A percentile compares a stretch with the other conserved stretches of the same genome.
phyloP scores from a whole-genome alignment of 2,329 filamentous ascomycete species.

The Nothophaeocryptopus gaeumannii region DNA sequence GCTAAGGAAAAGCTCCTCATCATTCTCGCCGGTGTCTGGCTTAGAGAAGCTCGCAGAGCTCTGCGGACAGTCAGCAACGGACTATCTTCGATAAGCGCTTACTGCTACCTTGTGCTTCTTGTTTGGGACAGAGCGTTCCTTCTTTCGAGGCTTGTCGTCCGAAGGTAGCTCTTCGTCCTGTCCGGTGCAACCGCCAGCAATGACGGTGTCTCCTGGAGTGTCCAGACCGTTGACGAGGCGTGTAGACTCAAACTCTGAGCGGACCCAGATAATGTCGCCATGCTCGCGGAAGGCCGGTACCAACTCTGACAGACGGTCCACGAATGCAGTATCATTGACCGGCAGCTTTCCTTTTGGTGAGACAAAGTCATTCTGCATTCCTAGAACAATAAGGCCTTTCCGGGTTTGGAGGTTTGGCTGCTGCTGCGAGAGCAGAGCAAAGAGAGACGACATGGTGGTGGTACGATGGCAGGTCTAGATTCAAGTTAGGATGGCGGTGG shows the following conservation, averaged over 20 bases:
- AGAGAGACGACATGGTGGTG: conserved; percentile 40
- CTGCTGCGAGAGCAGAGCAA: conserved; percentile 45
- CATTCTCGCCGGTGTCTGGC: conserved; percentile 30
- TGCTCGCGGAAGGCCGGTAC: conserved; percentile 69
- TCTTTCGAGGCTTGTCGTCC: neutral
- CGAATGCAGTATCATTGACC: conserved; percentile 61
- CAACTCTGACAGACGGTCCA: conserved; percentile 65
- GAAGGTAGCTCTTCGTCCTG: conserved; percentile 3
- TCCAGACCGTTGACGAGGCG: conserved; percentile 21
- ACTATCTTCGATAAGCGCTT: neutral
- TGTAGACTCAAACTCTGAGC: conserved; percentile 61
- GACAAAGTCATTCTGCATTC: conserved; percentile 89
- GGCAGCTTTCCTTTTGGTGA: conserved; percentile 64
- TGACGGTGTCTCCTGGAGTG: conserved; percentile 26
- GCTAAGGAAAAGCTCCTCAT: conserved; percentile 48
- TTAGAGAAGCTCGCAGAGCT: conserved; percentile 9
- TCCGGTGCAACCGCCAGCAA: conserved; percentile 21
- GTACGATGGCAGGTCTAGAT: no score
- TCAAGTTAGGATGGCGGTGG: neutral
- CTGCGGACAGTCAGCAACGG: conserved; percentile 9
- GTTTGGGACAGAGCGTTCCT: neutral
- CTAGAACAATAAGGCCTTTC: conserved; percentile 75
- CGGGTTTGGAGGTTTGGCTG: conserved; percentile 55
- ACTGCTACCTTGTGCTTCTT: conserved; percentile 17
- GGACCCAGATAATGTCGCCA: conserved; percentile 80